Base-by-base conservation (phyloP, 805 yeast species). In the Nakazawaea wickerhamii region DNA sequence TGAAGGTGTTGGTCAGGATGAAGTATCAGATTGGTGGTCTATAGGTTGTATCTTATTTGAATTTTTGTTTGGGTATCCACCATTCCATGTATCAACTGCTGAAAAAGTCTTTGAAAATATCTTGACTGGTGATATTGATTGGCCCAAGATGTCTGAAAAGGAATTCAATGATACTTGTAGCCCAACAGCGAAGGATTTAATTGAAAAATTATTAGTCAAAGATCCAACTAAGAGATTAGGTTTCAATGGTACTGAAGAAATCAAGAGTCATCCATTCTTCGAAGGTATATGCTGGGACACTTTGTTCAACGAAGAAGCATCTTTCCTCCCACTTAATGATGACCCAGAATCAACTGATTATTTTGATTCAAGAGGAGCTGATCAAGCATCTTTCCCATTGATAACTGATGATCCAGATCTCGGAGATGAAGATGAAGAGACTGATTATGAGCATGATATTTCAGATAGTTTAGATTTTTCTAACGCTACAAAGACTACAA, bases 11-110 rank as follows among this genome's bases (percentile, higher is more conserved):
- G 83, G 85, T 0, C 96, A 91, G 58, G 85, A 81, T 47, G 89
- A 79, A 49, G 75, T 81, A 48, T 80, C 91, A n/a, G 97, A 90
- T 64, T 90, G 99, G 99, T 93, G 99, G 99, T 87, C 98, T 2
- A 76, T 91, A 26, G 99, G 99, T 0, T 91, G 98, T 60, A 88
- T 93, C 10, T 63, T 91, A 44, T 93, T 91, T 67, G 99, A 93
- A 62, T 83, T 93, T 56, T 57, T 88, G 31, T 85, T 83, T 59
- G 99, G 99, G 0, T 85, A 79, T 58, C 96, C 99, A 1, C 99
- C 99, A 2, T 93, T 93, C 60, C 93, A 86, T 59, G 95, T 84
- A 1, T 67, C 68, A 4, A 72, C 88, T 1, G 93, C 96, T 0
- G 85, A 83, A 32, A 66, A 70, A 46, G 95, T 93, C 0, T 93